Conservation (phyloP, 2,329 filamentous ascomycete species). For the Ophiognomonia clavigignenti-juglandacearum region DNA sequence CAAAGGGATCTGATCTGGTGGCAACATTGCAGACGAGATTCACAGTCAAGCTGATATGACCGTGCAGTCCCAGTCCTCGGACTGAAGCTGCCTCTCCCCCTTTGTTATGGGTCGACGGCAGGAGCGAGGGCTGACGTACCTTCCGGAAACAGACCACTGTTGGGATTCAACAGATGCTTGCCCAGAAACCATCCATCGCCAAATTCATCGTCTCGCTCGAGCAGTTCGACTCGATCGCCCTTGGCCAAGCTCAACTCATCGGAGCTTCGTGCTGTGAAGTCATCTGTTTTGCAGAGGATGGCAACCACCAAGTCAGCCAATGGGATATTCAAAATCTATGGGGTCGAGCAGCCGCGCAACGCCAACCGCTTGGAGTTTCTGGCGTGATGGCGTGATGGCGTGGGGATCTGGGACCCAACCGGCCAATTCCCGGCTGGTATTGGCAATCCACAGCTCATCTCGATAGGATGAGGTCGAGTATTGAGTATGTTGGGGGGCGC, state of each 20-base stretch:
- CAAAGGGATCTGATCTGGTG: not conserved
- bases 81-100: not conserved
- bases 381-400: not conserved
- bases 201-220: constrained; percentile 84
- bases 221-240: constrained; percentile 76
- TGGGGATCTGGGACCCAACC: not conserved
- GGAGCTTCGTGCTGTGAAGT: constrained; percentile 84
- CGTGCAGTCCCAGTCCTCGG: not conserved
- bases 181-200: constrained; percentile 83
- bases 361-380: not conserved
- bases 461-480: constrained; percentile 12
- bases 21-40: not conserved
- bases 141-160: constrained; percentile 78
- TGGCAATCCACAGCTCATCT: constrained; percentile 17
- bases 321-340: not conserved
- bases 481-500: constrained; percentile 4
- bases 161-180: constrained; percentile 66
- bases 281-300: constrained; percentile 51
- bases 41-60: not conserved
- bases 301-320: constrained; percentile 9
- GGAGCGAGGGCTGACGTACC: constrained; percentile 44
- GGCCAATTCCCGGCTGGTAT: constrained; percentile 10
- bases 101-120: not conserved
- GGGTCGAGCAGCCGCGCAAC: not conserved
- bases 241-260: constrained; percentile 89